Conservation (phyloP, 1,284 basidiomycete genomes). For the Melampsora larici-populina region DNA sequence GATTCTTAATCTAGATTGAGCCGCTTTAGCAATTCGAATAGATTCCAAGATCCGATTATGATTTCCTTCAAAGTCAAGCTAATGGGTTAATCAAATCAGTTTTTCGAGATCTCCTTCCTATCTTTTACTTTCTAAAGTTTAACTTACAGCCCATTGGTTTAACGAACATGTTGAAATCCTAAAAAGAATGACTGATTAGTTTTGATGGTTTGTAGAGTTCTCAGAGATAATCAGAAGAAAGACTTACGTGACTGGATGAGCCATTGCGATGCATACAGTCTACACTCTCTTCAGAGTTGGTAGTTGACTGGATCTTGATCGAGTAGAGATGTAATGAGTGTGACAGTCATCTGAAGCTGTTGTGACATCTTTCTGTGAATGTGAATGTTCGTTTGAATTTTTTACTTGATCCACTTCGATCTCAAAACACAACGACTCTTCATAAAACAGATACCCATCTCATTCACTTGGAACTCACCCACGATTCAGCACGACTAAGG, state of each 20-base stretch:
- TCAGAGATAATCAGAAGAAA: neutral
- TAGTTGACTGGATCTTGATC: too few species aligned
- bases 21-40: slow-evolving; percentile 78
- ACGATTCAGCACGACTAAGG: too few species aligned
- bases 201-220: neutral
- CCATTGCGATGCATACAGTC: slow-evolving; percentile 2
- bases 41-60: slow-evolving; percentile 84
- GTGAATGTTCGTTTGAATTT: too few species aligned
- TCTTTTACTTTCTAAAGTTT: neutral
- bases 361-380: too few species aligned
- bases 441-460: too few species aligned
- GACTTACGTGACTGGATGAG: slow-evolving; percentile 40
- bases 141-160: slow-evolving; percentile 44
- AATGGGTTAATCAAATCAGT: neutral
- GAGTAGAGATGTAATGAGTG: too few species aligned
- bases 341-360: too few species aligned
- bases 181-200: neutral
- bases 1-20: slow-evolving; percentile 88
- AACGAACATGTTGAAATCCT: slow-evolving; percentile 37
- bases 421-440: too few species aligned
- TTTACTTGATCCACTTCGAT: too few species aligned
- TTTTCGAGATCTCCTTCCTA: neutral
- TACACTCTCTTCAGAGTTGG: too few species aligned
- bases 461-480: too few species aligned
- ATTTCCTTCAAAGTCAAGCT: slow-evolving; percentile 43